phyloP scores from a whole-genome alignment of 225 moss, liverwort and hornwort species.

The Rhytidiadelphus loreus region DNA sequence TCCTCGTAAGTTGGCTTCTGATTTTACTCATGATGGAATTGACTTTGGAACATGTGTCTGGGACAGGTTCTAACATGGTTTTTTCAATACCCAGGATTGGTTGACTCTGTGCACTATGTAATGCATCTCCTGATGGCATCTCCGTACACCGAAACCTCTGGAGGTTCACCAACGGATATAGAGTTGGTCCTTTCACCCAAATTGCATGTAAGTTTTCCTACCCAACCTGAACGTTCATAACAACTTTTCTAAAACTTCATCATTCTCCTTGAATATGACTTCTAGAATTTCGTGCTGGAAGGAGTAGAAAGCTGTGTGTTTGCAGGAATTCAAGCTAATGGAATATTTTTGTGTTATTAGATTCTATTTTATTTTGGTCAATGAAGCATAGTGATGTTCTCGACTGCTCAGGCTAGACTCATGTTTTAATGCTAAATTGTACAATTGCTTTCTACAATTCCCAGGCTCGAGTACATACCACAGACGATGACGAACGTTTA shows the following conservation, averaged over 20 bases:
- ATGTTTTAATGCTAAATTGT: background rate
- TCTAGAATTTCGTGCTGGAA: background rate
- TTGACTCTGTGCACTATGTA: slow-evolving; percentile 63
- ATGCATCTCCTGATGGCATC: slow-evolving; percentile 34
- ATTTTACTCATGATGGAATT: background rate
- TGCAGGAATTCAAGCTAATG: background rate
- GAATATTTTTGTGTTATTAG: background rate
- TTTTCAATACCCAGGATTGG: slow-evolving; percentile 48
- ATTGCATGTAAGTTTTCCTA: slow-evolving; percentile 32
- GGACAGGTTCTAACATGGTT: background rate
- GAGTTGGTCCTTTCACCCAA: slow-evolving; percentile 21
- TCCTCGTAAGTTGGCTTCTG: slow-evolving; percentile 52
- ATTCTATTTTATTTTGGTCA: background rate
- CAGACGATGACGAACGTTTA: slow-evolving; percentile 57
- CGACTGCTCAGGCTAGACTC: background rate
- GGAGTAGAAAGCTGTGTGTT: background rate
- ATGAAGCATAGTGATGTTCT: background rate
- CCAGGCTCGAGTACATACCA: slow-evolving; percentile 23
- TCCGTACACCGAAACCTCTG: slow-evolving; percentile 18
- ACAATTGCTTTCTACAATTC: background rate
- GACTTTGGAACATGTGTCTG: background rate
- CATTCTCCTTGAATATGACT: background rate
- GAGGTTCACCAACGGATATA: slow-evolving; percentile 23
- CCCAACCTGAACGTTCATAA: background rate
- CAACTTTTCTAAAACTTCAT: background rate